Evolutionary conservation across 1,139 yeast species (phyloP).

Genomic region (Kazachstania sp.): DNA sequence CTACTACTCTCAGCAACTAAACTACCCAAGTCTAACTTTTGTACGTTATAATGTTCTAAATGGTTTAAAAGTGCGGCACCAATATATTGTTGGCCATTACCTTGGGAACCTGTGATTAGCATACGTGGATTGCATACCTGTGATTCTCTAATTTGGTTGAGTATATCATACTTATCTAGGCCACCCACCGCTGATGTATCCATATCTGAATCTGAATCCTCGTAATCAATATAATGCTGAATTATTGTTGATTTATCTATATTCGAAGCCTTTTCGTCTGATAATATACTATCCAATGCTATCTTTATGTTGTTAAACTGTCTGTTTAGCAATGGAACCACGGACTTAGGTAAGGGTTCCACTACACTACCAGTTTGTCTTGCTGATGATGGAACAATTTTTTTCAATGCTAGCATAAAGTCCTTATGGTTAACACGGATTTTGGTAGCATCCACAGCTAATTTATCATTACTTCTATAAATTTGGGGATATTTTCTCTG

Average conservation of each 20-base stretch:
- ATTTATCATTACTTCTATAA: conserved; percentile 65
- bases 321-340: conserved; percentile 51
- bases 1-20: conserved; percentile 73
- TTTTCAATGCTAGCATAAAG: conserved; percentile 77
- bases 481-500: conserved; percentile 93
- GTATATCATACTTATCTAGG: conserved; percentile 55
- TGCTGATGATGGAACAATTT: conserved; percentile 87
- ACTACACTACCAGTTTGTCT: conserved; percentile 71
- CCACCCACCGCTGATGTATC: conserved; percentile 45
- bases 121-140: conserved; percentile 79
- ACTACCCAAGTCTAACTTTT: conserved; percentile 72
- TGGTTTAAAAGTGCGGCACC: conserved; percentile 75
- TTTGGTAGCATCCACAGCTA: conserved; percentile 59
- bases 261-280: conserved; percentile 35
- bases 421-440: conserved; percentile 79
- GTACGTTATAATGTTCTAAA: conserved; percentile 86
- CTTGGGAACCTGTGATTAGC: conserved; percentile 63
- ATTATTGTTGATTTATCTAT: conserved; percentile 27
- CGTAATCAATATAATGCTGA: conserved; percentile 29
- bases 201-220: conserved; percentile 23
- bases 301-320: conserved; percentile 42
- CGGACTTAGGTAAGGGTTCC: conserved; percentile 68
- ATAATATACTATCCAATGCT: conserved; percentile 53
- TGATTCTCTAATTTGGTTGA: conserved; percentile 50
- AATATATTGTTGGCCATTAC: conserved; percentile 83